phyloP scores from a whole-genome alignment of 129 eudicot genomes.

The Logfia minima region DNA sequence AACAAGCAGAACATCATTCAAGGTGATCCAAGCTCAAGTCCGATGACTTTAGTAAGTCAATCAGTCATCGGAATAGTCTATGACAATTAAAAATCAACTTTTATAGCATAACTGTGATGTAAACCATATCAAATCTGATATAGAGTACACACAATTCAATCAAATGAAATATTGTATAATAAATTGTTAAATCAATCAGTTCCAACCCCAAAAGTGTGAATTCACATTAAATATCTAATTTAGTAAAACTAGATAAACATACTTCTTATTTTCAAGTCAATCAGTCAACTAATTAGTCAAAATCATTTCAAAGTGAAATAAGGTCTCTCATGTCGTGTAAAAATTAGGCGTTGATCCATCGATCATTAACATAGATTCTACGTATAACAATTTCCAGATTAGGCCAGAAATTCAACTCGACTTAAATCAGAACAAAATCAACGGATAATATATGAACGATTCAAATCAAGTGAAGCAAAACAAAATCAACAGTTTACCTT shows the following conservation, averaged over 20 bases:
- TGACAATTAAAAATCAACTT: no score
- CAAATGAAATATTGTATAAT: no score
- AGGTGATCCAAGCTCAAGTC: no score
- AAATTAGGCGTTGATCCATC: neutral
- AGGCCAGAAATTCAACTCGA: neutral
- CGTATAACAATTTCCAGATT: neutral
- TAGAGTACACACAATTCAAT: no score
- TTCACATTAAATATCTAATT: neutral
- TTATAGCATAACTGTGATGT: no score
- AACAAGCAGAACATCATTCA: neutral
- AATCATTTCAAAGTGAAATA: neutral
- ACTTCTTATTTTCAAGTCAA: slow-evolving; percentile 13
- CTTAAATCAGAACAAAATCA: slow-evolving; percentile 5
- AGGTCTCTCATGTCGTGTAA: neutral
- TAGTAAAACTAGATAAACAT: neutral
- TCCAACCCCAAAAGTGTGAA: neutral
- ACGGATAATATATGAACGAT: neutral
- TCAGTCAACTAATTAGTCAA: slow-evolving; percentile 11
- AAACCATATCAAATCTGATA: no score
- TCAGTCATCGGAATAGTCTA: no score
- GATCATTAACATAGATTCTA: neutral
- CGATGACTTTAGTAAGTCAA: no score
- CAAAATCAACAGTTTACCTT: slow-evolving; percentile 24
- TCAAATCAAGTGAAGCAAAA: slow-evolving; percentile 3
- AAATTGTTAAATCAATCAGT: neutral